Evolutionary conservation across 352 stramenopile species (phyloP), one percentile per base, ranked within the genome.

Genomic region (Pythium rishiriense): DNA sequence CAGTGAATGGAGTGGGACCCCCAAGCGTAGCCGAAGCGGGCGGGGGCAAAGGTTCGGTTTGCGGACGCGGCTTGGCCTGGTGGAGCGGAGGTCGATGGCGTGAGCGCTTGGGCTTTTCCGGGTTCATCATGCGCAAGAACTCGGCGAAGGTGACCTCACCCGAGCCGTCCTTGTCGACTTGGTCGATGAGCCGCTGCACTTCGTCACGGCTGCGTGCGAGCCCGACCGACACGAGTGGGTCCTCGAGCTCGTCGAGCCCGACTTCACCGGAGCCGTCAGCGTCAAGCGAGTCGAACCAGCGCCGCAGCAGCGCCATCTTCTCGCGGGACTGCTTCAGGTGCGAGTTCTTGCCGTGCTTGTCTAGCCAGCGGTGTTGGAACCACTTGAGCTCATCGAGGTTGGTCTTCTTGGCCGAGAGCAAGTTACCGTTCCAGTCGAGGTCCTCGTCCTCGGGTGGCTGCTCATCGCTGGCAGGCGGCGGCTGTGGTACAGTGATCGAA

Each of bases 281-380:
- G 58, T 97, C 88, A n/a, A 97, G 74, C n/a, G 79, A 94, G 49
- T 91, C 82, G 50, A 97, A 97, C 88, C 88, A 97, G 29, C 76
- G 81, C 3, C 81, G 65, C 68, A 95, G 77, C 15, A 94, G 70
- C 29, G 73, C 72, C 58, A 90, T 74, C 48, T 92, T 87, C 48
- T 87, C 76, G 2, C 85, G 83, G 8, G 68, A 73, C 17, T 83
- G 71, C 53, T 92, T 90, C n/a, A 94, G 56, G 10, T 81, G 74
- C 54, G 78, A 92, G 55, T 74, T 74, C 33, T 87, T 88, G 58
- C 85, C 85, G 57, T 91, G 85, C 43, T 85, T 89, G 58, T 79
- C 75, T 14, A 94, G 73, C 85, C 85, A 94, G 0, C 78, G 79
- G 42, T 94, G 85, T 55, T 90, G 73, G 31, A 87, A 78, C 85